phyloP scores from a whole-genome alignment of 2,329 filamentous ascomycete genomes.

The Apiospora aurea region DNA sequence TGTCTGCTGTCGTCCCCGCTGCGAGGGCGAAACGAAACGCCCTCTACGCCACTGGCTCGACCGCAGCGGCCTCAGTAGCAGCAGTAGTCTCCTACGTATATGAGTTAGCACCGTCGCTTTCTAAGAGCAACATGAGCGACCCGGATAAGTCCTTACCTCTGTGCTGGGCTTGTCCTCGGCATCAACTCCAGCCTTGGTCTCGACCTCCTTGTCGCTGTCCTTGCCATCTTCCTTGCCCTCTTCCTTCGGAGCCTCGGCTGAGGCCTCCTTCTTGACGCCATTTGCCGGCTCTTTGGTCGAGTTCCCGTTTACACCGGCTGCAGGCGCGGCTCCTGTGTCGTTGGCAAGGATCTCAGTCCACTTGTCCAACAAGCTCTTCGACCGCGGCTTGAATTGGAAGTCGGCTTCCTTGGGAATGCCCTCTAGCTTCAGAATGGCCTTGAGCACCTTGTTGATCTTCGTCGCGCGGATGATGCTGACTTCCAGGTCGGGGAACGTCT shows the following conservation, averaged over 20 bases:
- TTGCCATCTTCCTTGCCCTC: constrained; percentile 32
- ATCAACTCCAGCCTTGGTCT: constrained; percentile 36
- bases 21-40: too few relatives aligned
- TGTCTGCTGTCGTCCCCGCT: not conserved
- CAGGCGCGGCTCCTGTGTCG: constrained; percentile 52
- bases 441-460: constrained; percentile 99
- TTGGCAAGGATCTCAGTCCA: constrained; percentile 86
- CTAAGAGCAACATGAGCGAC: not conserved
- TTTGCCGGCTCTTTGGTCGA: constrained; percentile 33
- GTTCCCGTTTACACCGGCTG: constrained; percentile 57
- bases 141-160: constrained; percentile 41
- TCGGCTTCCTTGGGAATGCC: constrained; percentile 88
- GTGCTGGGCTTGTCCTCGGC: constrained; percentile 44
- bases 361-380: constrained; percentile 78
- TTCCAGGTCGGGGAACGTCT: constrained; percentile 81
- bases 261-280: constrained; percentile 38
- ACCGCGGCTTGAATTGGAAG: constrained; percentile 86
- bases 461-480: constrained; percentile 87
- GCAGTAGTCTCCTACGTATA: not conserved
- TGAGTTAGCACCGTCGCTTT: not conserved
- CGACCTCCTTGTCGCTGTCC: constrained; percentile 27
- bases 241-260: constrained; percentile 26
- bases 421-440: constrained; percentile 88
- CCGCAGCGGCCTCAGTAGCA: not conserved
- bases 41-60: constrained; percentile 21